Conservation (phyloP, 1,139 yeast genomes). For the Nadsonia commutata region DNA sequence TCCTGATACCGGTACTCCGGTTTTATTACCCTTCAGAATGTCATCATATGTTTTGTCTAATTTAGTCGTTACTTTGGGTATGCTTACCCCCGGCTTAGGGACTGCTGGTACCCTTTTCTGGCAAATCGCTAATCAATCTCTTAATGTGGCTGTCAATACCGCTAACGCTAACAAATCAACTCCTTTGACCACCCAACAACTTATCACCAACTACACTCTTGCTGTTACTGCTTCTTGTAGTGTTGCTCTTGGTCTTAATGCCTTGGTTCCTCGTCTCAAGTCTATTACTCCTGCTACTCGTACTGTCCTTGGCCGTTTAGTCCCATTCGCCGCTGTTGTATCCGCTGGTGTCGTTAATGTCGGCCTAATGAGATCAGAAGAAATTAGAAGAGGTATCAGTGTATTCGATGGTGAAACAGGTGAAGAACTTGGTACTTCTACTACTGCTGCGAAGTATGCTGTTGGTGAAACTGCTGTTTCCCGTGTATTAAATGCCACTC, state of each 20-base stretch:
- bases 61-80: constrained; percentile 89
- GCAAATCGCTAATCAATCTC: constrained; percentile 94
- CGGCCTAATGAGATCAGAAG: constrained; percentile 89
- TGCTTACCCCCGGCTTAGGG: constrained; percentile 89
- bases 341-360: constrained; percentile 93
- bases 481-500: constrained; percentile 90
- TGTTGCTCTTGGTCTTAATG: constrained; percentile 84
- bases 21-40: constrained; percentile 88
- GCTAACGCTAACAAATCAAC: constrained; percentile 94
- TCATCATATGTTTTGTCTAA: constrained; percentile 88
- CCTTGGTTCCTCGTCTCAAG: constrained; percentile 70
- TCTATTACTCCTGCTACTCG: constrained; percentile 52
- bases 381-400: constrained; percentile 66
- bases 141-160: constrained; percentile 91
- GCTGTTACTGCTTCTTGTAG: constrained; percentile 93
- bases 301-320: constrained; percentile 64
- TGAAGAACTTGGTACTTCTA: constrained; percentile 56
- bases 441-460: constrained; percentile 76
- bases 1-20: constrained; percentile 93
- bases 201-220: constrained; percentile 60
- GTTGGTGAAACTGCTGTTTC: constrained; percentile 96
- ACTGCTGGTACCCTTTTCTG: constrained; percentile 85
- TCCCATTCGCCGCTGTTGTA: constrained; percentile 96
- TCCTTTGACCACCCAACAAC: constrained; percentile 66
- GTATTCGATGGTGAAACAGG: constrained; percentile 50